Conservation (phyloP, 1,284 basidiomycete genomes). For the Trichosporon faecale region DNA sequence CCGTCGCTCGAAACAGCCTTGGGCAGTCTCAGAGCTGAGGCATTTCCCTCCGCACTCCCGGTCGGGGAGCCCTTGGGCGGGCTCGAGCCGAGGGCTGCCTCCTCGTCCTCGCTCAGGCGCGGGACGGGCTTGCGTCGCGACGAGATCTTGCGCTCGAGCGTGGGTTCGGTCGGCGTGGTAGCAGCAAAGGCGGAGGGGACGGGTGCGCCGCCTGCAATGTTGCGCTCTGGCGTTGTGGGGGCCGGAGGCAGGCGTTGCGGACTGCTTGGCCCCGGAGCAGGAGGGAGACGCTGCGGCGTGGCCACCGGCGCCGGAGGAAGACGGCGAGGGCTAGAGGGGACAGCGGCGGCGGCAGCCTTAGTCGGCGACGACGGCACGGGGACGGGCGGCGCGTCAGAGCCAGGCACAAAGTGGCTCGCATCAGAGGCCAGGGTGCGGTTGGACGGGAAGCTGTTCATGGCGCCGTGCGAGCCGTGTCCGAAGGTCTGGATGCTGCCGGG, state of each 20-base stretch:
- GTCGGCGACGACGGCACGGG: background rate
- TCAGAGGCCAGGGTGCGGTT: background rate
- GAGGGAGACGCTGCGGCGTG: background rate
- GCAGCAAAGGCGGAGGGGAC: background rate
- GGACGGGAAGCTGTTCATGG: background rate
- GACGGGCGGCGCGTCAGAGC: background rate
- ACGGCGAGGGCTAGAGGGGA: background rate
- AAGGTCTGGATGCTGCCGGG: background rate
- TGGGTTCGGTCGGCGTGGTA: background rate
- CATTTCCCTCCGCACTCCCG: background rate
- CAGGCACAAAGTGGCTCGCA: background rate
- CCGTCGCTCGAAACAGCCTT: constrained; percentile 4
- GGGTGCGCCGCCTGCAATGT: background rate
- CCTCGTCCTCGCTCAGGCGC: constrained; percentile 12
- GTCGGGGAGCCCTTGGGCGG: background rate
- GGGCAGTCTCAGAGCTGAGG: background rate
- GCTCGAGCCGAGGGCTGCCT: background rate
- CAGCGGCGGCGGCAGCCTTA: background rate
- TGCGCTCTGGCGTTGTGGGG: background rate
- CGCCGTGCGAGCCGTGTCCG: background rate
- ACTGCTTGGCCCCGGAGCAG: background rate
- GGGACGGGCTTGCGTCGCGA: constrained; percentile 28
- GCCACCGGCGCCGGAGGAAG: background rate
- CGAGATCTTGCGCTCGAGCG: constrained; percentile 21
- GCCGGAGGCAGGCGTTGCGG: background rate